Percentiles rank a stretch among this genome's conserved stretches.
Conservation (phyloP, 345 rosid genomes). For the Linum tenue region DNA sequence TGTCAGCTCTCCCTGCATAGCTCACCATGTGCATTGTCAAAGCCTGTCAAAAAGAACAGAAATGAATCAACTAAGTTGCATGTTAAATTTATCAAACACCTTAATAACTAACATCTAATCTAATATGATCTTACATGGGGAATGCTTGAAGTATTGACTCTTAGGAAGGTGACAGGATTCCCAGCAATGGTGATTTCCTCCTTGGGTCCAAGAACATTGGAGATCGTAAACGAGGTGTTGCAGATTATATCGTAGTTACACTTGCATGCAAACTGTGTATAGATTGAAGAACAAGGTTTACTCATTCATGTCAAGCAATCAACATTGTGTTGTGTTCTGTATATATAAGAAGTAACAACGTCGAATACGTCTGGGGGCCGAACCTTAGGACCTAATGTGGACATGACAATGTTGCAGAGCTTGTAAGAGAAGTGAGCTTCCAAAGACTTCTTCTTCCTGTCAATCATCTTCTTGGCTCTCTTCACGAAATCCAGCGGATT, state of each 20-base stretch:
- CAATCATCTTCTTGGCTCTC: conserved; percentile 41
- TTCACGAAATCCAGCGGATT: conserved; percentile 35
- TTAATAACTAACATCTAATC: background rate
- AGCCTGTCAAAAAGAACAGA: conserved; percentile 23
- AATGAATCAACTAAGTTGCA: too few species aligned
- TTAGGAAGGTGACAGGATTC: conserved; percentile 34
- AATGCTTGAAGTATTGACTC: conserved; percentile 30
- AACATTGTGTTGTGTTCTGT: too few species aligned
- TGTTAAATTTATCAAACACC: too few species aligned
- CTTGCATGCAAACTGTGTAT: conserved; percentile 31
- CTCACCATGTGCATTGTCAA: conserved; percentile 63
- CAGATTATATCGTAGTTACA: conserved; percentile 43
- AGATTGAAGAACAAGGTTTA: too few species aligned
- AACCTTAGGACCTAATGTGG: conserved; percentile 39
- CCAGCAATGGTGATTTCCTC: conserved; percentile 38
- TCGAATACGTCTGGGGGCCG: too few species aligned
- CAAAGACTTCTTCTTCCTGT: conserved; percentile 36
- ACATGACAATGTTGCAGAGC: conserved; percentile 32
- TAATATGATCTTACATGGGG: conserved; percentile 32
- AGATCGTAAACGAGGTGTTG: conserved; percentile 44
- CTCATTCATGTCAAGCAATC: too few species aligned
- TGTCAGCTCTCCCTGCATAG: conserved; percentile 48
- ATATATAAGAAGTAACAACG: too few species aligned
- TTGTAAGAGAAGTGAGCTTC: conserved; percentile 48
- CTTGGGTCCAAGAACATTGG: conserved; percentile 44